These are phyloP conservation scores for Helicostylum pulchrum DNA, from an alignment of 192 early-diverging fungal species.

Conservation along the genomic window DNA sequence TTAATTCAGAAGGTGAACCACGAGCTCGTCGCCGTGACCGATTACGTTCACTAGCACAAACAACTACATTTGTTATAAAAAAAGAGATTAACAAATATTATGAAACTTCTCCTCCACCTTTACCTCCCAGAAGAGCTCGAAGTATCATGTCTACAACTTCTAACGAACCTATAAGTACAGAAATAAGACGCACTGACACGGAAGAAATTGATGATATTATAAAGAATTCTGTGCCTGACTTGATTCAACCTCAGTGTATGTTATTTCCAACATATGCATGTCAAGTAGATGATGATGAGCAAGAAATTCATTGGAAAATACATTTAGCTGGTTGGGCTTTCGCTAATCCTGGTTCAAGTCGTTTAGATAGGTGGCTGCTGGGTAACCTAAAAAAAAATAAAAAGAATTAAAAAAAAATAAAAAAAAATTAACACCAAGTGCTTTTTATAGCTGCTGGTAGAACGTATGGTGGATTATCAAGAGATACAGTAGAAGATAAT, in stretches of 20 bases:
- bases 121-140: background rate
- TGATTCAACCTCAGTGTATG: slow-evolving; percentile 26
- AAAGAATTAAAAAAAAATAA: background rate
- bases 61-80: slow-evolving; percentile 7
- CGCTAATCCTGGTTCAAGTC: slow-evolving; percentile 21
- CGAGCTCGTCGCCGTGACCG: slow-evolving; percentile 7
- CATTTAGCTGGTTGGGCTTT: slow-evolving; percentile 28
- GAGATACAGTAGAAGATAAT: slow-evolving; percentile 14
- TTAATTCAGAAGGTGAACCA: no score
- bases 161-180: no score
- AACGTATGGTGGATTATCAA: slow-evolving; percentile 24
- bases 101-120: background rate
- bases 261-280: slow-evolving; percentile 32
- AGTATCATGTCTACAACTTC: background rate
- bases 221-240: slow-evolving; percentile 1
- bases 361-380: slow-evolving; percentile 21
- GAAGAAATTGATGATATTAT: slow-evolving; percentile 19
- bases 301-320: slow-evolving; percentile 21
- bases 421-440: background rate
- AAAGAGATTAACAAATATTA: slow-evolving; percentile 17
- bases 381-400: slow-evolving; percentile 11
- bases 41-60: slow-evolving; percentile 11
- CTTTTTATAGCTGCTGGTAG: slow-evolving; percentile 21
- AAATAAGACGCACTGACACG: background rate
- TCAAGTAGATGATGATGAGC: slow-evolving; percentile 7